Evolutionary conservation across 768 basidiomycete species (phyloP).

Genomic region (Polyporus arcularius): DNA sequence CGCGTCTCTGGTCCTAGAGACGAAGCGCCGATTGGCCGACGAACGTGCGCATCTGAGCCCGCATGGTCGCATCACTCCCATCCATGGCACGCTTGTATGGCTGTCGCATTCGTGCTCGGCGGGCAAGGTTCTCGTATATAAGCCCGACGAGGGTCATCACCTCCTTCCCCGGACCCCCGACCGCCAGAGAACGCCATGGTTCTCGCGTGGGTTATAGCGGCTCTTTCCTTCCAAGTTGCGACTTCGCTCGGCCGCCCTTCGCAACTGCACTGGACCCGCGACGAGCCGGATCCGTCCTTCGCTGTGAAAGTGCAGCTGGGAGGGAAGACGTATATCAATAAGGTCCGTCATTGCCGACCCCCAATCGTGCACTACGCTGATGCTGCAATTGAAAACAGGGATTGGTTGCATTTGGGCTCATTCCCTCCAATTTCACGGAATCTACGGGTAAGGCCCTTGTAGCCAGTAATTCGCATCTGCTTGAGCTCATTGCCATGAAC

Average conservation of each 20-base stretch:
- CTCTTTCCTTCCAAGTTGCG: not conserved
- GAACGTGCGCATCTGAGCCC: not conserved
- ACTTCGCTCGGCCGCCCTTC: not conserved
- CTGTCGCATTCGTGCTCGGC: not conserved
- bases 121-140: not conserved
- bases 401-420: constrained; percentile 61
- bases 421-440: constrained; percentile 56
- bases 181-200: not conserved
- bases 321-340: constrained; percentile 46
- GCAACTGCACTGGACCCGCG: not conserved
- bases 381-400: constrained; percentile 37
- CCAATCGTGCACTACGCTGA: not conserved
- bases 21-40: not conserved
- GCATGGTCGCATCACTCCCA: constrained; percentile 6
- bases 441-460: constrained; percentile 37
- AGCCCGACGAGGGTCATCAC: not conserved
- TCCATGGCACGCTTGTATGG: not conserved
- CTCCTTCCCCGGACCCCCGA: not conserved
- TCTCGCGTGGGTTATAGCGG: not conserved
- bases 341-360: constrained; percentile 26
- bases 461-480: not conserved
- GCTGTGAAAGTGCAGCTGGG: constrained; percentile 36
- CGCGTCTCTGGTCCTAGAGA: not conserved
- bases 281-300: constrained; percentile 26
- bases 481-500: too few species aligned